Base-by-base conservation (phyloP, 2,329 filamentous ascomycete genomes). In the Tolypocladium nubicola region DNA sequence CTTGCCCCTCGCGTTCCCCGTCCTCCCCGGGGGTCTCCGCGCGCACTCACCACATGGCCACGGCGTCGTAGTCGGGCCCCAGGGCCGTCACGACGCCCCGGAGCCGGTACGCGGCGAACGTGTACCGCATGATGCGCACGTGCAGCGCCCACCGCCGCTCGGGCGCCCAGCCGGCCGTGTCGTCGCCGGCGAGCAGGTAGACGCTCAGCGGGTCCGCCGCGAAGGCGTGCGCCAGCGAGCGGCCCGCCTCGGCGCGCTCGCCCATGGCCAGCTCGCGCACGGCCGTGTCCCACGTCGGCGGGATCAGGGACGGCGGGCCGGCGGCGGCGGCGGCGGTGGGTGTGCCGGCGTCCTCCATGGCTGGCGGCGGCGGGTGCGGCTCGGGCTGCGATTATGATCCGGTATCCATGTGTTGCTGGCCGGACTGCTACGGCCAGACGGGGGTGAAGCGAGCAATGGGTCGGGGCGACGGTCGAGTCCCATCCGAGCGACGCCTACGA, bases 101-200 rank as follows among this genome's bases (percentile, higher is more conserved):
- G 66, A 88, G 79, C 70, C 84, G 85, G 69, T 91, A 88, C 59
- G 88, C 85, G 58, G 89, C 88, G 54, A 86, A 85, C 64, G 90
- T 80, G 72, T 90, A 92, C 64, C 85, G 86, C 76, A 93, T 83
- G 64, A 91, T 87, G 68, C 87, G 81, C 63, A 88, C 79, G 70
- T 94, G 89, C 52, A 94, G 77, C 62, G 84, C 82, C 86, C 87
- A 94, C 68, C 85, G 86, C 67, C 84, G 76, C 70, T 89, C 82
- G 66, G 83, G 78, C 53, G 83, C 79, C 73, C 81, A 82, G 60
- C 78, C 71, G 60, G 76, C 77, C 73, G 83, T 81, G 68, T 90
- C 87, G 59, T 86, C 83, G 52, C 85, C 83, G 66, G 89, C 83
- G 65, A 92, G 77, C 65, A 90, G 84, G 73, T 93, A 94, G 69